phyloP scores from a whole-genome alignment of 2,329 filamentous ascomycete species.

The Tolypocladium ophioglossoides region DNA sequence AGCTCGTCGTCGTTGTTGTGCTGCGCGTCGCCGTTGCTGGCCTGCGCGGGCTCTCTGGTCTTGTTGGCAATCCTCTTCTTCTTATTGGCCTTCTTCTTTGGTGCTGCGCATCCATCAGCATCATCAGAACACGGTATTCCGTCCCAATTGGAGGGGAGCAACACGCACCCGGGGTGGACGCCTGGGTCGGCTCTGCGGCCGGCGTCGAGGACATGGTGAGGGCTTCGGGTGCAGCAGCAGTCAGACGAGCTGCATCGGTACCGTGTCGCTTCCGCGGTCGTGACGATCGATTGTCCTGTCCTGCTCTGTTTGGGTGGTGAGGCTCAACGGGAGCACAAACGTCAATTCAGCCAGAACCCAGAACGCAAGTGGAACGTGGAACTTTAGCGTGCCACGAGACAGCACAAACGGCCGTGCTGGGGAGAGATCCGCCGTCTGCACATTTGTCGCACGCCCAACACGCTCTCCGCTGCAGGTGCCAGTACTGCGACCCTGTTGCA shows the following conservation, averaged over 20 bases:
- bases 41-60: slow-evolving; percentile 28
- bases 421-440: not conserved
- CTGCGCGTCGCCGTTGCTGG: slow-evolving; percentile 20
- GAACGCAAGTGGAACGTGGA: not conserved
- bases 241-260: not conserved
- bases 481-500: not conserved
- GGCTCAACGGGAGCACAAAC: not conserved
- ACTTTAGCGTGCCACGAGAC: not conserved
- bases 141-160: slow-evolving; percentile 5
- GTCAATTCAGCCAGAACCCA: not conserved
- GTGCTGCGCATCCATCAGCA: slow-evolving; percentile 19
- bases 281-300: not conserved
- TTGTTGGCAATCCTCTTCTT: slow-evolving; percentile 48
- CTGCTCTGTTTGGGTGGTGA: not conserved
- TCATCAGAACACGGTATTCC: slow-evolving; percentile 21
- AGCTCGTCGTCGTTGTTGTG: slow-evolving; percentile 27
- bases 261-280: not conserved
- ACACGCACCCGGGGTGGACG: slow-evolving; percentile 24
- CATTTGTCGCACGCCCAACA: not conserved
- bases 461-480: not conserved
- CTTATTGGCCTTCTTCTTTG: slow-evolving; percentile 48
- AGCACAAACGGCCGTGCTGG: not conserved
- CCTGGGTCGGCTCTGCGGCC: slow-evolving; percentile 22
- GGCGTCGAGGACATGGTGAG: slow-evolving; percentile 29
- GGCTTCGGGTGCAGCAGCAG: not conserved